Evolutionary conservation across 1,284 basidiomycete genomes (phyloP), one percentile per base, ranked within the genome.

Genomic region (Cryptococcus sp.): DNA sequence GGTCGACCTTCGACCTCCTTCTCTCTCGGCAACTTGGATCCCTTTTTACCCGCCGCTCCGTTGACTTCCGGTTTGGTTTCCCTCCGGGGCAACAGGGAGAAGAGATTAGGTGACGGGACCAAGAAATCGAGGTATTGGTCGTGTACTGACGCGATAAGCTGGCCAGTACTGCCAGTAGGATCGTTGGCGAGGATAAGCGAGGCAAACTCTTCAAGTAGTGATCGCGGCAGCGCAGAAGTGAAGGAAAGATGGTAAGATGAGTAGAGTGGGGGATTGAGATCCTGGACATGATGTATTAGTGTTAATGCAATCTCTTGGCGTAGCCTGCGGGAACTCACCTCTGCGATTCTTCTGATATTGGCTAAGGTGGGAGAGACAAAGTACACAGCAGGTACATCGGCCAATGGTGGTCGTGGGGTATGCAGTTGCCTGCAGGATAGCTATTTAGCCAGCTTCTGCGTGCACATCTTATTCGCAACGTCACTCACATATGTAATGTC

Each of bases 71-170:
- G 39, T 62, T 64, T 50, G 58, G 66, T 53, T 50, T 71, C 53
- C 78, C 71, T 63, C 3, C 74, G 79, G 0, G 86, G 88, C 5
- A 98, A 80, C 5, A 98, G 83, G 39, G 93, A 96, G 80, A 99
- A 99, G 17, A 99, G 82, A n/a, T 88, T 91, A 1, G 91, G 87
- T 3, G 94, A 95, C 39, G 96, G 94, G 0, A 93, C 86, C 57
- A 99, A 89, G 79, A 97, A 99, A 62, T 96, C 95, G 35, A 99
- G 84, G 75, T 97, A 97, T 79, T 99, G 96, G 76, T 97, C 93
- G 53, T 93, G 84, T 23, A 97, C 89, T 85, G 94, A 77, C 4
- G 67, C 61, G 25, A 96, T 87, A 5, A 88, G 82, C 35, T 94
- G 91, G 3, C 87, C 89, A 1, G 91, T 91, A 0, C 89, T 88